Base-by-base conservation (phyloP, 2,329 filamentous ascomycete genomes). In the Aureobasidium pullulans region DNA sequence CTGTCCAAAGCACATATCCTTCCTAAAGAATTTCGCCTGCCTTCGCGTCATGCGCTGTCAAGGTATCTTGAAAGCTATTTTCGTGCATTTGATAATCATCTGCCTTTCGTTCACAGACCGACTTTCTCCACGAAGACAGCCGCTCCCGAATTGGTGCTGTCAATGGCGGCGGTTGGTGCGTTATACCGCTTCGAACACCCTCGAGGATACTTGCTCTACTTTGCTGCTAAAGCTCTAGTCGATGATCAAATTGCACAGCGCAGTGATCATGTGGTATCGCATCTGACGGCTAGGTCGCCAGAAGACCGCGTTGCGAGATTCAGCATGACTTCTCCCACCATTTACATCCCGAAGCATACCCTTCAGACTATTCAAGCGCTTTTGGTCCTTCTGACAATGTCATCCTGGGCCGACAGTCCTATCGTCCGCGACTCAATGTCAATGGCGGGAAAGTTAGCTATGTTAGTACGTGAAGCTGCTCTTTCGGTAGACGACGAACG, bases 301-400 rank as follows among this genome's bases (percentile, higher is more conserved):
- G 32, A 11, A 8, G 39, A 10, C 54, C 37, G 43, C 23, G 15
- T 8, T 29, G 11, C 44, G 15, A 13, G 11, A 13, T 8, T 19
- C 4, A 36, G 50, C 36, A 15, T 42, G 50, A 36, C 10, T 11
- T 28, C 16, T 19, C 50, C 9, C 9, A 39, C 16, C n/a, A 39
- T 29, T 19, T 23, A 10, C 36, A 11, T n/a, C 13, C 32, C 32
- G 50, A 54, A 54, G 68, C 70, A 52, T 68, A 72, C 72, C 1
- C 86, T 87, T 47, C 84, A 87, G 67, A 87, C 84, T 0, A 85
- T 86, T 2, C 84, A 87, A 65, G 80, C 84, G 3, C 75, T 87
- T 1, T 70, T 87, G 0, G 68, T 87, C 1, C 76, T 84, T 16
- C 83, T 82, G 58, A 81, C 81, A 0, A 79, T 83, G 67, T 80